Conservation (phyloP, 164 flowering plant genomes). For the Annona squamosa region DNA sequence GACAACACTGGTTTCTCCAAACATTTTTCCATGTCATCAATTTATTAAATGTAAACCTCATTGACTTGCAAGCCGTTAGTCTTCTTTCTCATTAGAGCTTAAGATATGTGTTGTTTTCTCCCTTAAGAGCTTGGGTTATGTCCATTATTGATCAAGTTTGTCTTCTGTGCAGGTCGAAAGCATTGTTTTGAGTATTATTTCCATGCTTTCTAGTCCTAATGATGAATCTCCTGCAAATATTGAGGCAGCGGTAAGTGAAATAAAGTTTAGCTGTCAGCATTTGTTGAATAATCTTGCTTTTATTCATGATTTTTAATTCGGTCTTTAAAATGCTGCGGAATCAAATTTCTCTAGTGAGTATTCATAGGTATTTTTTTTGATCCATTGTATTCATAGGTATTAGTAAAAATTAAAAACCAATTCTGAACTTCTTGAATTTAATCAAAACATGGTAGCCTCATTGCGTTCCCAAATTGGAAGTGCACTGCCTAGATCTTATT, state of each 20-base stretch:
- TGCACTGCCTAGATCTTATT: no score
- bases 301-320: background rate
- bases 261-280: background rate
- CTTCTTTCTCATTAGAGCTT: no score
- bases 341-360: background rate
- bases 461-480: no score
- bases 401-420: background rate
- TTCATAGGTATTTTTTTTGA: background rate
- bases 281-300: background rate
- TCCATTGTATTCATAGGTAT: background rate
- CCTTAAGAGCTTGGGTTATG: background rate
- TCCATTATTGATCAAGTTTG: background rate
- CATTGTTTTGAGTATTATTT: slow-evolving; percentile 82
- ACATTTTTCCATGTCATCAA: no score
- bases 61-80: no score
- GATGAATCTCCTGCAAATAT: slow-evolving; percentile 92
- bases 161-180: slow-evolving; percentile 69
- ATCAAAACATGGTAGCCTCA: no score
- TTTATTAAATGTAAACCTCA: no score
- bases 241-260: slow-evolving; percentile 75
- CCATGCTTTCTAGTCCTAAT: slow-evolving; percentile 89
- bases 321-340: background rate
- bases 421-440: no score
- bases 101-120: no score
- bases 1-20: no score